Conservation (phyloP, 768 basidiomycete species). For the Erythrobasidium yunnanense region DNA sequence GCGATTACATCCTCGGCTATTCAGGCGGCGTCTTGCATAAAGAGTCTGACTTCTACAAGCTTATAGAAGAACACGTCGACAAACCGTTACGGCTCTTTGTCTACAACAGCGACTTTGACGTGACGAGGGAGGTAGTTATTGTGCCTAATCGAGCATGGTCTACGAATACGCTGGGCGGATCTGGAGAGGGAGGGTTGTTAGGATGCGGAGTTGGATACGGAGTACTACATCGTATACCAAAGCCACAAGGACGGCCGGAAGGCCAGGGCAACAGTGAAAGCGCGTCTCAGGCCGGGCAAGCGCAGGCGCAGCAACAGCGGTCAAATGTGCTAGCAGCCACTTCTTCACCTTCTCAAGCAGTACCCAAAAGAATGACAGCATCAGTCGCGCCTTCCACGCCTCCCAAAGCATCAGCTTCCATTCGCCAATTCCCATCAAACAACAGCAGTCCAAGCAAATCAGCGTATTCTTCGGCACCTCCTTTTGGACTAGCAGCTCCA, state of each 20-base stretch:
- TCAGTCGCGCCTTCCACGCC: slow-evolving; percentile 8
- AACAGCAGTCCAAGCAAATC: slow-evolving; percentile 3
- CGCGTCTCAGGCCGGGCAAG: not conserved
- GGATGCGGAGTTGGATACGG: slow-evolving; percentile 89
- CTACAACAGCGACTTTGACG: slow-evolving; percentile 96
- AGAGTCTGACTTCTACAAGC: slow-evolving; percentile 89
- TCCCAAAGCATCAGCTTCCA: not conserved
- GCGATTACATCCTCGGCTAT: slow-evolving; percentile 74
- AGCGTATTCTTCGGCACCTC: not conserved
- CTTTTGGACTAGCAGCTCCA: not conserved
- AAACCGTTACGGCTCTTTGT: slow-evolving; percentile 89
- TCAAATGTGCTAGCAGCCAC: not conserved
- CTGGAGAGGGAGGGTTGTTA: slow-evolving; percentile 91
- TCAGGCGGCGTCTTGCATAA: slow-evolving; percentile 80
- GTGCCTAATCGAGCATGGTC: slow-evolving; percentile 50
- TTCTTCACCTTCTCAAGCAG: not conserved
- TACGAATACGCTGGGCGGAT: slow-evolving; percentile 63
- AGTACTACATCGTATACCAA: slow-evolving; percentile 82
- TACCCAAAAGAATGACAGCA: slow-evolving; percentile 6
- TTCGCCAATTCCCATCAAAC: not conserved
- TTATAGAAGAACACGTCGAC: slow-evolving; percentile 62
- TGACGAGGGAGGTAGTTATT: slow-evolving; percentile 41
- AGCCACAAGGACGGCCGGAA: slow-evolving; percentile 50
- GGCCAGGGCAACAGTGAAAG: not conserved
- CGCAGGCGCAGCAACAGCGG: not conserved